Conservation (phyloP, 2,329 filamentous ascomycete genomes). For the Bretziella fagacearum region DNA sequence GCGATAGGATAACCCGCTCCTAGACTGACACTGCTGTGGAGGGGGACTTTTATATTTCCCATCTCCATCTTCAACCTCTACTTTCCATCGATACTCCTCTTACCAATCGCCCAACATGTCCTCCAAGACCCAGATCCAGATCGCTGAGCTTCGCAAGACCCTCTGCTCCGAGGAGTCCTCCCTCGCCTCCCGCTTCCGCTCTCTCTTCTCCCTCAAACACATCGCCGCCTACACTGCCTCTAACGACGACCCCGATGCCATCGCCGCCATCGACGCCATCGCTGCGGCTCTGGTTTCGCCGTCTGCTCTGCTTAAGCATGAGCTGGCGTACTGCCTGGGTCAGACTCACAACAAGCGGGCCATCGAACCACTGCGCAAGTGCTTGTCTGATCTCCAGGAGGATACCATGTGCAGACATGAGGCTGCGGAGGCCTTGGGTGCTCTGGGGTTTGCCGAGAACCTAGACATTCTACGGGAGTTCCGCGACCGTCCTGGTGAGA, state of each 20-base stretch:
- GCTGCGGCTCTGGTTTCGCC: slow-evolving; percentile 71
- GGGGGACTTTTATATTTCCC: not conserved
- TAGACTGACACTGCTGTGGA: not conserved
- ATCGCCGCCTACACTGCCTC: slow-evolving; percentile 63
- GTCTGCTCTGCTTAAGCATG: slow-evolving; percentile 86
- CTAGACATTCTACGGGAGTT: slow-evolving; percentile 56
- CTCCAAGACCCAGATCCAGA: slow-evolving; percentile 25
- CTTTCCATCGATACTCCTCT: not conserved
- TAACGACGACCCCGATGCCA: slow-evolving; percentile 36
- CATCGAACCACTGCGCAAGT: slow-evolving; percentile 51
- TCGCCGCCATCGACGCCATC: slow-evolving; percentile 56
- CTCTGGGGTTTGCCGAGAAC: slow-evolving; percentile 59
- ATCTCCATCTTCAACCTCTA: not conserved
- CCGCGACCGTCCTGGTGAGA: slow-evolving; percentile 59
- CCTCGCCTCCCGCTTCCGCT: slow-evolving; percentile 80
- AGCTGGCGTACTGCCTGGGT: slow-evolving; percentile 90
- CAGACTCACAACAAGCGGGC: slow-evolving; percentile 69
- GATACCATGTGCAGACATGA: slow-evolving; percentile 94
- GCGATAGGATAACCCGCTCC: slow-evolving; percentile 8
- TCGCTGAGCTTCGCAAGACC: slow-evolving; percentile 51
- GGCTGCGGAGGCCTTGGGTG: slow-evolving; percentile 85
- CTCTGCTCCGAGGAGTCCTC: slow-evolving; percentile 66
- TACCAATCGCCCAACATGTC: slow-evolving; percentile 5
- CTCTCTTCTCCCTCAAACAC: slow-evolving; percentile 94
- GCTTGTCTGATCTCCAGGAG: slow-evolving; percentile 63